A percentile compares a stretch with the other conserved stretches of the same genome.
Evolutionary conservation across 108 stramenopile species (phyloP).

Genomic region (Nitzschia inconspicua): DNA sequence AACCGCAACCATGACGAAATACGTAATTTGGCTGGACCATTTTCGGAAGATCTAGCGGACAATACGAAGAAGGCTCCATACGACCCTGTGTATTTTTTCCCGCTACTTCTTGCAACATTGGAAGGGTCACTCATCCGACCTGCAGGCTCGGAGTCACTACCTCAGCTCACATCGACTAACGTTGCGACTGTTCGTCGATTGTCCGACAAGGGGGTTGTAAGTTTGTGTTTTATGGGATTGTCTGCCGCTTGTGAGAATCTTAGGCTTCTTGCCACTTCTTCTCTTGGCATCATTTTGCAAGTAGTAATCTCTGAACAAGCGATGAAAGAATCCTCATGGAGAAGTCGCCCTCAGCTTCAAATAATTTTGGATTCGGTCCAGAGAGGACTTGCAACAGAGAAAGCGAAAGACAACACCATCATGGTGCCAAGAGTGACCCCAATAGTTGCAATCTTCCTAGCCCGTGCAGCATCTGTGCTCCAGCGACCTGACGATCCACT

Average conservation of each 20-base stretch:
- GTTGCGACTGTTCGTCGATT: conserved; percentile 23
- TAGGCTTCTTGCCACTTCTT: conserved; percentile 47
- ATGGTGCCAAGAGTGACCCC: conserved; percentile 52
- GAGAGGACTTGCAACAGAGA: conserved; percentile 45
- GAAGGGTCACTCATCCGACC: too few species aligned
- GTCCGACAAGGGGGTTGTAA: conserved; percentile 57
- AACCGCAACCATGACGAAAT: too few species aligned
- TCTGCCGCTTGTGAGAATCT: conserved; percentile 55
- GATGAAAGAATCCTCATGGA: conserved; percentile 51
- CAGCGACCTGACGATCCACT: conserved; percentile 66
- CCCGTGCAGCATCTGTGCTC: conserved; percentile 57
- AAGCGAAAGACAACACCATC: conserved; percentile 13
- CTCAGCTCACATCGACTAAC: too few species aligned
- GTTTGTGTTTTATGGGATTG: conserved; percentile 54
- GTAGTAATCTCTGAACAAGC: conserved; percentile 57
- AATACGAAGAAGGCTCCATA: too few species aligned
- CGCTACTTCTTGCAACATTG: too few species aligned
- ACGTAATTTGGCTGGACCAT: too few species aligned
- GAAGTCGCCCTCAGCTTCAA: conserved; percentile 69
- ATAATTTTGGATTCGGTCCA: conserved; percentile 81
- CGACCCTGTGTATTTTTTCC: too few species aligned
- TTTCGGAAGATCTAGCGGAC: too few species aligned
- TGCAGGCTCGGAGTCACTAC: too few species aligned
- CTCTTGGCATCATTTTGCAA: conserved; percentile 51
- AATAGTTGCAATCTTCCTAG: conserved; percentile 66